A percentile compares a stretch with the other conserved stretches of the same genome.
Evolutionary conservation across 164 flowering plant species (phyloP).

Genomic region (grape (Vitis vinifera)): ASM3070453v1 NC_081821.1:10554001-10554500

Average conservation of each 20-base stretch:
- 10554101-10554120: too few relatives aligned
- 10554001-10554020: constrained; percentile 87
- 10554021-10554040: constrained; percentile 64
- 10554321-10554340: too few relatives aligned
- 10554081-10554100: background rate
- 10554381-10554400: too few relatives aligned
- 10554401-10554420: background rate
- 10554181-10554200: background rate
- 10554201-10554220: too few relatives aligned
- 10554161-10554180: background rate
- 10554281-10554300: too few relatives aligned
- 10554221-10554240: too few relatives aligned
- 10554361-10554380: too few relatives aligned
- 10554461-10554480: background rate
- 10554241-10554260: too few relatives aligned
- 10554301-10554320: too few relatives aligned
- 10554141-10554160: background rate
- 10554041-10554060: constrained; percentile 95
- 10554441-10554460: background rate
- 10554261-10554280: too few relatives aligned
- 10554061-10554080: constrained; percentile 16
- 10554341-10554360: too few relatives aligned
- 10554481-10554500: background rate
- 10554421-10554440: background rate
- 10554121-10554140: background rate